These are phyloP conservation scores for Boletus huronensis DNA, from an alignment of 768 basidiomycete species.

Conservation along the genomic window DNA sequence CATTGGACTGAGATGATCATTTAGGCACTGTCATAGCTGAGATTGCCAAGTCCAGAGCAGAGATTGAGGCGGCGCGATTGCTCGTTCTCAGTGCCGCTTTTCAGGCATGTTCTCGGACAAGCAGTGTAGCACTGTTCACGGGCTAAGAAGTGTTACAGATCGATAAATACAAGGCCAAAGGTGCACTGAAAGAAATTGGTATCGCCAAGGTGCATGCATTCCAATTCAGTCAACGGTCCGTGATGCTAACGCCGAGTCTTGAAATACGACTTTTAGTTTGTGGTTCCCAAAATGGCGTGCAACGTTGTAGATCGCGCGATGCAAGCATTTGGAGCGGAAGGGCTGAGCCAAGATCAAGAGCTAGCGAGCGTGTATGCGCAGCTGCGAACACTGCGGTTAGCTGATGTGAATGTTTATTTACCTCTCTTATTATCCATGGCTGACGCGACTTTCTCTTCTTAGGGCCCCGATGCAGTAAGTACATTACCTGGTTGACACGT, in stretches of 20 bases:
- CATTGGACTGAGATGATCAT: not conserved
- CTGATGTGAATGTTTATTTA: slow-evolving; percentile 56
- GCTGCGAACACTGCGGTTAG: slow-evolving; percentile 82
- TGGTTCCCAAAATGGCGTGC: slow-evolving; percentile 89
- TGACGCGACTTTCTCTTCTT: slow-evolving; percentile 10
- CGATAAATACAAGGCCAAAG: slow-evolving; percentile 87
- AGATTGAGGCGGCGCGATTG: slow-evolving; percentile 84
- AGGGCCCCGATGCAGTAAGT: slow-evolving; percentile 79
- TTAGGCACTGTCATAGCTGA: slow-evolving; percentile 84
- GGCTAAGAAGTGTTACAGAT: slow-evolving; percentile 49
- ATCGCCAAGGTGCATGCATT: slow-evolving; percentile 76
- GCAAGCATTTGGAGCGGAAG: slow-evolving; percentile 95
- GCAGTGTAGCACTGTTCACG: not conserved
- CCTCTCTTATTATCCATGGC: not conserved
- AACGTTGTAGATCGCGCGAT: slow-evolving; percentile 92
- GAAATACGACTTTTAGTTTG: slow-evolving; percentile 55
- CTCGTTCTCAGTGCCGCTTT: slow-evolving; percentile 90
- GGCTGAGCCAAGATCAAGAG: slow-evolving; percentile 83
- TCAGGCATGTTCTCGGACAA: slow-evolving; percentile 45
- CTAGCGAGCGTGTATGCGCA: slow-evolving; percentile 77
- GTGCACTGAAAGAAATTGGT: slow-evolving; percentile 95
- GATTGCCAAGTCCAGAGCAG: slow-evolving; percentile 88
- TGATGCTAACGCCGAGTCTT: not conserved
- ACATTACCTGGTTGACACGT: not conserved
- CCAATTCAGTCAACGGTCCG: not conserved